A percentile compares a stretch with the other conserved stretches of the same genome.
Conservation (phyloP, 257 asterid species). For the Solanum phureja region DNA sequence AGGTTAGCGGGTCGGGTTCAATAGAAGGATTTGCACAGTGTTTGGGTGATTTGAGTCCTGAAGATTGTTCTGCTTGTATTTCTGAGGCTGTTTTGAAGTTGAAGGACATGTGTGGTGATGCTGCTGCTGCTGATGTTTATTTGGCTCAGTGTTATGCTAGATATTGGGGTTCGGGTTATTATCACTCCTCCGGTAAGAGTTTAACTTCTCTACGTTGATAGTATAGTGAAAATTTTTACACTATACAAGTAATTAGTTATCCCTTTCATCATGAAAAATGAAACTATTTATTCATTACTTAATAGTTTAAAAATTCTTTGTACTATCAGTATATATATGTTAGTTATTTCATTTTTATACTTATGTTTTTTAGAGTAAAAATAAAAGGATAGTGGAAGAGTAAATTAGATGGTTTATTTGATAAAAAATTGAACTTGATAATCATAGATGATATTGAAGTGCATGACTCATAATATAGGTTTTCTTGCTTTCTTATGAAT, state of each 20-base stretch:
- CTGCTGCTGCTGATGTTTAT: slow-evolving; percentile 32
- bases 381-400: background rate
- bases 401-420: too few relatives aligned
- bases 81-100: slow-evolving; percentile 22
- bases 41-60: slow-evolving; percentile 20
- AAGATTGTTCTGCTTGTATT: slow-evolving; percentile 30
- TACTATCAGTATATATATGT: background rate
- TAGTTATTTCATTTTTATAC: background rate
- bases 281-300: background rate
- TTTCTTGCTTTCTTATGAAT: background rate
- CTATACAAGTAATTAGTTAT: background rate
- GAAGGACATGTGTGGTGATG: slow-evolving; percentile 27
- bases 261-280: background rate
- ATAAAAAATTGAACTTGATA: background rate
- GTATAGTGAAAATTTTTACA: background rate
- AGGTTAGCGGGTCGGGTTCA: slow-evolving; percentile 31
- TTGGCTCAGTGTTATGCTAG: slow-evolving; percentile 35
- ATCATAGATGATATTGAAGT: background rate
- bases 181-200: slow-evolving; percentile 15
- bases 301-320: background rate
- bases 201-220: background rate
- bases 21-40: slow-evolving; percentile 32
- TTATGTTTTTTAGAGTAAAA: background rate
- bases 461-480: background rate
- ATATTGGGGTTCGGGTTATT: slow-evolving; percentile 36